Percentiles rank a stretch among this genome's conserved stretches.
These are phyloP conservation scores for Arctium lappa DNA, from an alignment of 129 eudicot genomes.

Conservation along the genomic window DNA sequence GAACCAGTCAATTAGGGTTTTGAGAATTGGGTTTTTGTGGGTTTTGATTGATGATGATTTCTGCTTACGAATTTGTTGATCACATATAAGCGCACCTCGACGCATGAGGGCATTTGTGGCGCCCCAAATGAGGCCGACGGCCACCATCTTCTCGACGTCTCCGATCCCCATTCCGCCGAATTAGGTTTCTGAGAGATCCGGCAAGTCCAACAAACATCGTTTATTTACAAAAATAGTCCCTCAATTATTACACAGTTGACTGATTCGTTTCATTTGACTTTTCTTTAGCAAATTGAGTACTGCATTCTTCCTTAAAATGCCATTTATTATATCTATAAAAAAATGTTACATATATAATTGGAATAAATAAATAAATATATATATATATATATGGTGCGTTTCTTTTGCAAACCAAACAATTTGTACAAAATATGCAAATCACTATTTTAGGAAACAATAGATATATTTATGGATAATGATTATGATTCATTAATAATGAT, in stretches of 20 bases:
- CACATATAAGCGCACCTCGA: slow-evolving; percentile 77
- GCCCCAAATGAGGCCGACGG: slow-evolving; percentile 98
- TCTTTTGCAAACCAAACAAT: too few relatives aligned
- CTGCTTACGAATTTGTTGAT: slow-evolving; percentile 31
- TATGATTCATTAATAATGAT: too few relatives aligned
- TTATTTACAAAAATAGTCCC: slow-evolving; percentile 1
- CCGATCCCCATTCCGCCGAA: slow-evolving; percentile 32
- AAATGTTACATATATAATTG: too few relatives aligned
- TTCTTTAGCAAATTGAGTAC: not conserved
- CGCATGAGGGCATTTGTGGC: slow-evolving; percentile 90
- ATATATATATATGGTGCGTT: too few relatives aligned
- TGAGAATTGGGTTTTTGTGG: slow-evolving; percentile 37
- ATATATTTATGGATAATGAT: too few relatives aligned
- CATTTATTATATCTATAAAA: too few relatives aligned
- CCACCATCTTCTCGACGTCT: slow-evolving; percentile 84
- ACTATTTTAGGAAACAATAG: too few relatives aligned
- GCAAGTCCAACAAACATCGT: not conserved
- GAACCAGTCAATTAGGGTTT: slow-evolving; percentile 57
- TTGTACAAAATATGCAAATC: too few relatives aligned
- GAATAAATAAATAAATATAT: too few relatives aligned
- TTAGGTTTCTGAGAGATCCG: slow-evolving; percentile 3
- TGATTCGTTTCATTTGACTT: not conserved
- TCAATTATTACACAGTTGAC: not conserved
- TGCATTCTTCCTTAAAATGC: not conserved
- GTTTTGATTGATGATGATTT: slow-evolving; percentile 45